Evolutionary conservation across 2,329 filamentous ascomycete genomes (phyloP).

Genomic region (Scedosporium boydii): DNA sequence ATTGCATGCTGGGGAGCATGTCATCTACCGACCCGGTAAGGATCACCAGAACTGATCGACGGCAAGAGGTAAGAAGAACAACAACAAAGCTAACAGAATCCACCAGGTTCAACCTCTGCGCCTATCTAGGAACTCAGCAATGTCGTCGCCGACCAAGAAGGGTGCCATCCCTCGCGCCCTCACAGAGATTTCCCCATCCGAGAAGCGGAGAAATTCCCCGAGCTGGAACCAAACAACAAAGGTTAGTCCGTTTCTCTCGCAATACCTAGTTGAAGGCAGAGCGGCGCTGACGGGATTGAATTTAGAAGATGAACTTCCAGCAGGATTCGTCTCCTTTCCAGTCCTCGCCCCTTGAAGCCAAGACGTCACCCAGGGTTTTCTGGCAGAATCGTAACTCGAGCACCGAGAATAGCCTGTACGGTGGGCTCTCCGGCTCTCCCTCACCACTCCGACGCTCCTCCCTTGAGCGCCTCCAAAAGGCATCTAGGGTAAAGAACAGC

Average conservation of each 20-base stretch:
- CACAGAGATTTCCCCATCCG: slow-evolving; percentile 79
- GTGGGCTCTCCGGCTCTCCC: slow-evolving; percentile 49
- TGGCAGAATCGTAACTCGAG: slow-evolving; percentile 73
- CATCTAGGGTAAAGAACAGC: slow-evolving; percentile 95
- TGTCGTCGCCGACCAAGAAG: slow-evolving; percentile 54
- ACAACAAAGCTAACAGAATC: not conserved
- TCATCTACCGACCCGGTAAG: slow-evolving; percentile 2
- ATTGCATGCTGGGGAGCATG: slow-evolving; percentile 1
- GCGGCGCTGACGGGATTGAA: slow-evolving; percentile 18
- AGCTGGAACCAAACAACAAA: slow-evolving; percentile 73
- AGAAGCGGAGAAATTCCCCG: slow-evolving; percentile 82
- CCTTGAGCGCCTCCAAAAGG: slow-evolving; percentile 89
- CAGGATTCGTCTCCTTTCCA: slow-evolving; percentile 78
- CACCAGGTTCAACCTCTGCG: slow-evolving; percentile 65
- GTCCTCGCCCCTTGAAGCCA: slow-evolving; percentile 62
- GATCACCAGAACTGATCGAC: not conserved
- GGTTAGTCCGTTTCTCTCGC: slow-evolving; percentile 35
- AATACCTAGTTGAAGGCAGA: not conserved
- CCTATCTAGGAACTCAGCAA: slow-evolving; percentile 60
- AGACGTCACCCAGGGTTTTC: slow-evolving; percentile 74
- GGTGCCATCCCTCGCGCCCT: slow-evolving; percentile 62
- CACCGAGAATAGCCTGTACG: slow-evolving; percentile 60
- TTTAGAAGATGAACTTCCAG: slow-evolving; percentile 57
- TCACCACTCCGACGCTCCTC: slow-evolving; percentile 76
- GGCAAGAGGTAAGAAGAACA: not conserved